These are phyloP conservation scores for Vaccinium vitisidaea DNA, from an alignment of 148 eudicot genomes.

Conservation along the genomic window DNA sequence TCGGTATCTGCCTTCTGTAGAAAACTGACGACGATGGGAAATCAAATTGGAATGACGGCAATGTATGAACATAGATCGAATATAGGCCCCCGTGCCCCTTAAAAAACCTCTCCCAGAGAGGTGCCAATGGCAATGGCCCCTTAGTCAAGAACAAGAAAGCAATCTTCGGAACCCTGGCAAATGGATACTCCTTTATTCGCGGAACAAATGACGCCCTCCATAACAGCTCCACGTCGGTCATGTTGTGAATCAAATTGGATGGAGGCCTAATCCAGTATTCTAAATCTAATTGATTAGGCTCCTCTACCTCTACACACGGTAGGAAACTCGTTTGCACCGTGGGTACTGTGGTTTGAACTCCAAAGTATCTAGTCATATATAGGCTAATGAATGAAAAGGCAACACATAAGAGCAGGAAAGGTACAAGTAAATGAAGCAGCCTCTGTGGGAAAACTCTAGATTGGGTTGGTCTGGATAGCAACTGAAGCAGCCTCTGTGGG, in stretches of 20 bases:
- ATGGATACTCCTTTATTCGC: constrained; percentile 60
- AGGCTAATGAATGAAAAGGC: constrained; percentile 58
- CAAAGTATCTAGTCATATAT: constrained; percentile 46
- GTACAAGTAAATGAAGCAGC: constrained; percentile 43
- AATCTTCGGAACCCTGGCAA: constrained; percentile 64
- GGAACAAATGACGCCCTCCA: constrained; percentile 81
- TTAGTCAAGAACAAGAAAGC: constrained; percentile 97
- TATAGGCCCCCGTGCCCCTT: constrained; percentile 60
- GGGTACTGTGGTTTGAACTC: constrained; percentile 40
- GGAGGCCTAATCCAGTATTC: constrained; percentile 64
- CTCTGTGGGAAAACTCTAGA: constrained; percentile 64
- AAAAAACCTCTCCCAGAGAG: constrained; percentile 93
- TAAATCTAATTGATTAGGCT: constrained; percentile 43
- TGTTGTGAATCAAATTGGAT: constrained; percentile 64
- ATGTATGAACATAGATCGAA: constrained; percentile 77
- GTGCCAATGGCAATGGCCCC: constrained; percentile 92
- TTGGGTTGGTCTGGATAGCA: constrained; percentile 48
- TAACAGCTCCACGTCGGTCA: constrained; percentile 76
- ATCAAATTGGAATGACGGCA: constrained; percentile 56
- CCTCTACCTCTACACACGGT: constrained; percentile 42
- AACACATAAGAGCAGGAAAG: constrained; percentile 55
- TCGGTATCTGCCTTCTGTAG: constrained; percentile 71
- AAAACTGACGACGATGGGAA: constrained; percentile 71
- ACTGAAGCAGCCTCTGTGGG: constrained; percentile 48
- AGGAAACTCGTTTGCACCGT: constrained; percentile 40